phyloP scores from a whole-genome alignment of 179 eudicot genomes.

The Actinidia chinensis region DNA sequence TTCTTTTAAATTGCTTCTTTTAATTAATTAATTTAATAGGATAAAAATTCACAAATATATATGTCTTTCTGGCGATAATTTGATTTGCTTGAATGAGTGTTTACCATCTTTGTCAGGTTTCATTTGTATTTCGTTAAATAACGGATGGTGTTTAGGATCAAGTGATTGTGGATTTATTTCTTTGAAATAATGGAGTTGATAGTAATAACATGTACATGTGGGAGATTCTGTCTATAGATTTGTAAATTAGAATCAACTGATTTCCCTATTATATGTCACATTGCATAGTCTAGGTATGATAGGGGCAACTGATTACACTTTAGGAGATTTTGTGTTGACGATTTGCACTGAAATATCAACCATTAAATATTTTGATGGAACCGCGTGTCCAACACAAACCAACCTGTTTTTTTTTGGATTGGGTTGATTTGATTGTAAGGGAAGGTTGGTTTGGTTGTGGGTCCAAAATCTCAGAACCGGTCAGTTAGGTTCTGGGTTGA shows the following conservation, averaged over 20 bases:
- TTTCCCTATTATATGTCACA: too few species aligned
- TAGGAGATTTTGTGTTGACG: too few species aligned
- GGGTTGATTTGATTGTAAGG: too few species aligned
- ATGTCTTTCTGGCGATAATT: neutral
- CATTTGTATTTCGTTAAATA: neutral
- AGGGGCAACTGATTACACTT: too few species aligned
- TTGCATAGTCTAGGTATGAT: too few species aligned
- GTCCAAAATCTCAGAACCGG: too few species aligned
- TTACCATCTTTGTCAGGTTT: neutral
- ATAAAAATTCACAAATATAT: neutral
- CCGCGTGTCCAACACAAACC: too few species aligned
- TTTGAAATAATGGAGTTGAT: neutral
- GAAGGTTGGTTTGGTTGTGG: too few species aligned
- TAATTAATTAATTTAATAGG: neutral
- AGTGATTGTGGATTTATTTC: neutral
- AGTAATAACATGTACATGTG: neutral
- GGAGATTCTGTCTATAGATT: neutral
- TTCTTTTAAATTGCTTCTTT: neutral
- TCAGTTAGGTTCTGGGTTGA: too few species aligned
- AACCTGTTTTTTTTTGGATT: too few species aligned
- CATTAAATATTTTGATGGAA: too few species aligned
- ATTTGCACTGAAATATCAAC: too few species aligned
- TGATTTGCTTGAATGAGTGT: slow-evolving; percentile 4
- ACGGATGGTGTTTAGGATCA: slow-evolving; percentile 2
- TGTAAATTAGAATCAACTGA: slow-evolving; percentile 1